Conservation (phyloP, 495 filamentous ascomycete genomes). For the Neurospora pannonica region DNA sequence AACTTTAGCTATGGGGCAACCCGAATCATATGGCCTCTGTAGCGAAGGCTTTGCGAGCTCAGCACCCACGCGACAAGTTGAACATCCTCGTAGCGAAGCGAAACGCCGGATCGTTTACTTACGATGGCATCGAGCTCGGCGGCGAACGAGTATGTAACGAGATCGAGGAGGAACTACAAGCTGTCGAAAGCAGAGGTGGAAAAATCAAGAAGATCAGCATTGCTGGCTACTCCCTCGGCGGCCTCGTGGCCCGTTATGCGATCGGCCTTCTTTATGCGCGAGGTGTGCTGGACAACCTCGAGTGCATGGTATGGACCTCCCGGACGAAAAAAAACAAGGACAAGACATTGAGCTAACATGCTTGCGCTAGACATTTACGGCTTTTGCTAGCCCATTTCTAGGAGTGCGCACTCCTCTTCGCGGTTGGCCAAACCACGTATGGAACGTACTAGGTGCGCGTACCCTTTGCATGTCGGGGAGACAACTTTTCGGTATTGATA, state of each 20-base stretch:
- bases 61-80: conserved; percentile 53
- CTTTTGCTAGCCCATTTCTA: conserved; percentile 84
- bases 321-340: background rate
- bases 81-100: conserved; percentile 68
- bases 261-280: conserved; percentile 74
- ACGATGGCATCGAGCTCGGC: conserved; percentile 87
- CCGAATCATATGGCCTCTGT: conserved; percentile 71
- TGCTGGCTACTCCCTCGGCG: conserved; percentile 83
- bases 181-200: conserved; percentile 53
- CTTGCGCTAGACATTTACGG: conserved; percentile 68
- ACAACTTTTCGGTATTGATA: conserved; percentile 81
- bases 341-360: conserved; percentile 9
- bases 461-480: conserved; percentile 71
- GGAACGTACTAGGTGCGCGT: conserved; percentile 71
- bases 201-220: conserved; percentile 74
- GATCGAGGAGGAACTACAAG: conserved; percentile 71
- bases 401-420: conserved; percentile 69
- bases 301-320: conserved; percentile 54
- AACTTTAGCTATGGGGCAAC: conserved; percentile 77
- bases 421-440: conserved; percentile 57
- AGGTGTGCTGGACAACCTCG: conserved; percentile 65
- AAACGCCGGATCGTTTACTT: conserved; percentile 78
- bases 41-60: conserved; percentile 54
- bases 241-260: conserved; percentile 78
- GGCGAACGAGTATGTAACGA: conserved; percentile 82